Conservation (phyloP, 2,329 filamentous ascomycete genomes). For the Apiospora sp. region DNA sequence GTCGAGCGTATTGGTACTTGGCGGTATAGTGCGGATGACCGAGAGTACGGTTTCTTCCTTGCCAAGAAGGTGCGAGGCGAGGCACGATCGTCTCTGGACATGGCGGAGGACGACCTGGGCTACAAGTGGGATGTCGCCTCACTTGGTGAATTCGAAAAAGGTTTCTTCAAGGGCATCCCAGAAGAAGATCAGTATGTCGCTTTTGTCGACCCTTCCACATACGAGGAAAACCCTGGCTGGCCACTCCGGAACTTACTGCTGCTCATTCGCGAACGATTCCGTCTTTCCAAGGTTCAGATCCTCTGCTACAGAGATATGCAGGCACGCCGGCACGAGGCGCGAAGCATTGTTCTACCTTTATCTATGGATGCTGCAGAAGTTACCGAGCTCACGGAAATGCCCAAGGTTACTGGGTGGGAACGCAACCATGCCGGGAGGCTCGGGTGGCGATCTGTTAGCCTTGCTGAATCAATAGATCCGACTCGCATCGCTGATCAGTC, state of each 20-base stretch:
- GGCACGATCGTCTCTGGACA: conserved; percentile 56
- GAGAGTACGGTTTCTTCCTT: conserved; percentile 96
- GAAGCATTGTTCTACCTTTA: conserved; percentile 79
- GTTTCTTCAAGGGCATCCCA: conserved; percentile 80
- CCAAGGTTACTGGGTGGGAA: conserved; percentile 96
- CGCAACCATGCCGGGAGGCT: conserved; percentile 82
- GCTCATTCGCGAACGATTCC: conserved; percentile 83
- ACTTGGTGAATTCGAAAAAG: conserved; percentile 80
- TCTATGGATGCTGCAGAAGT: conserved; percentile 59
- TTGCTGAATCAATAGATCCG: conserved; percentile 95
- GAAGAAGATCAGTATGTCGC: conserved; percentile 82
- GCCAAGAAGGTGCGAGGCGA: conserved; percentile 73
- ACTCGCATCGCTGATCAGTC: conserved; percentile 87
- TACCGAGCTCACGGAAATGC: conserved; percentile 65
- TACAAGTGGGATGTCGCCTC: conserved; percentile 82
- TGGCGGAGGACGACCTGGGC: conserved; percentile 62
- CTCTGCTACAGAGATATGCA: conserved; percentile 91
- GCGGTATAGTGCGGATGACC: conserved; percentile 80
- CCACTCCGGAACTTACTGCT: conserved; percentile 89
- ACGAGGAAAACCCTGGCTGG: conserved; percentile 88
- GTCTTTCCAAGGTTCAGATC: conserved; percentile 79
- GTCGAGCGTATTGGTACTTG: conserved; percentile 88
- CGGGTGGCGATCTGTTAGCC: conserved; percentile 77
- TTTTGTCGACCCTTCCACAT: conserved; percentile 94
- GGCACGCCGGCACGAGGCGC: conserved; percentile 76